Evolutionary conservation across 768 basidiomycete genomes (phyloP).

Genomic region (Termitomyces sp.): DNA sequence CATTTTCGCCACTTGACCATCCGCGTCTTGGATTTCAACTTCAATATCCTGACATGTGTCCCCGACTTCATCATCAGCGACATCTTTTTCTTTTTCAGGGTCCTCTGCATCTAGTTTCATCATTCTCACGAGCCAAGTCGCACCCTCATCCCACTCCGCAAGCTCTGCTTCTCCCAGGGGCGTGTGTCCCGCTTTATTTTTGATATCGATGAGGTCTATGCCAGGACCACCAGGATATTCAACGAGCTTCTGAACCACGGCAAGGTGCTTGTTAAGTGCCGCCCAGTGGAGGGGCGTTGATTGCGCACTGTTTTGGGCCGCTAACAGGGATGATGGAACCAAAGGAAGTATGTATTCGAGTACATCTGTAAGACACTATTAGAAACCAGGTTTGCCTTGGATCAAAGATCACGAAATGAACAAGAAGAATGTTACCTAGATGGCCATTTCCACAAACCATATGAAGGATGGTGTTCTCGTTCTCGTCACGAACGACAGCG

Average conservation of each 20-base stretch:
- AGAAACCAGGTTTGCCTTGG: conserved; percentile 31
- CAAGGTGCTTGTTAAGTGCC: conserved; percentile 74
- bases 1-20: conserved; percentile 62
- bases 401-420: conserved; percentile 5
- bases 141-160: conserved; percentile 79
- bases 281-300: conserved; percentile 95
- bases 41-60: conserved; percentile 43
- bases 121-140: conserved; percentile 49
- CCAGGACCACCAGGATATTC: conserved; percentile 54
- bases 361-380: conserved; percentile 57
- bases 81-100: conserved; percentile 27
- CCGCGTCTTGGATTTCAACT: conserved; percentile 69
- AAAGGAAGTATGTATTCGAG: conserved; percentile 70
- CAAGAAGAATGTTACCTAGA: conserved; percentile 48
- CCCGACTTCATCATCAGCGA: conserved; percentile 30
- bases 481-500: conserved; percentile 56
- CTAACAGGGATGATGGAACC: conserved; percentile 47
- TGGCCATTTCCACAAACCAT: conserved; percentile 92
- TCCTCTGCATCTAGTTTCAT: conserved; percentile 64
- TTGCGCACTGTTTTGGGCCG: conserved; percentile 59
- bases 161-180: conserved; percentile 81
- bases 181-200: conserved; percentile 67
- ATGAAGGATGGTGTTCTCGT: conserved; percentile 77
- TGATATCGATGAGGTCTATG: conserved; percentile 65
- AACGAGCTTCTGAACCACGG: conserved; percentile 54